Conservation (phyloP, 306 rosid genomes). For the Trifolium pratense region DNA sequence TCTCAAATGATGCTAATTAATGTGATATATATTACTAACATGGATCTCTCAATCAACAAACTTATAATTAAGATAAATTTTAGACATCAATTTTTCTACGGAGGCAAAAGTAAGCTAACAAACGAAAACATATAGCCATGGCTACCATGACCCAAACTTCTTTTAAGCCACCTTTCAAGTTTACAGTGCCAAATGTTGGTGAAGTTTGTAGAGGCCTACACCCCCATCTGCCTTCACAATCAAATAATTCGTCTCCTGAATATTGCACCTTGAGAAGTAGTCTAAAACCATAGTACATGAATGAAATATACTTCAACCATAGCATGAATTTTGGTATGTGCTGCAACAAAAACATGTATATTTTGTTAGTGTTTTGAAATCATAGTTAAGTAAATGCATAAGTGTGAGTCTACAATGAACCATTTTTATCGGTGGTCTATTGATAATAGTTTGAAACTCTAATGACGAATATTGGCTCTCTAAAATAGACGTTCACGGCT, state of each 20-base stretch:
- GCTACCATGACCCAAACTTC: slow-evolving; percentile 81
- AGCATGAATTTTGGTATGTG: slow-evolving; percentile 85
- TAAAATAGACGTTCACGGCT: no score
- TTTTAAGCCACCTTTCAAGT: slow-evolving; percentile 72
- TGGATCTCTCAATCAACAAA: slow-evolving; percentile 14
- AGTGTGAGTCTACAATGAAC: no score
- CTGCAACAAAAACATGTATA: slow-evolving; percentile 48
- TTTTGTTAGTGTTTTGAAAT: slow-evolving; percentile 4
- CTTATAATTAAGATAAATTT: slow-evolving; percentile 32
- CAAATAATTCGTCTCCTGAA: slow-evolving; percentile 77
- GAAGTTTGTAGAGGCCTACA: slow-evolving; percentile 79
- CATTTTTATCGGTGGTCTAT: no score
- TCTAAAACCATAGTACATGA: slow-evolving; percentile 89
- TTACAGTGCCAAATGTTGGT: slow-evolving; percentile 72
- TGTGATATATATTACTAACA: not conserved
- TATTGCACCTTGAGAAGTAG: slow-evolving; percentile 88
- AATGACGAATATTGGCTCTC: not conserved
- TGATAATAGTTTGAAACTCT: not conserved
- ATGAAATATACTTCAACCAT: slow-evolving; percentile 88
- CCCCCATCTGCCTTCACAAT: slow-evolving; percentile 73
- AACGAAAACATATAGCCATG: slow-evolving; percentile 72
- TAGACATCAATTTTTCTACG: slow-evolving; percentile 57
- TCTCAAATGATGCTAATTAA: slow-evolving; percentile 6
- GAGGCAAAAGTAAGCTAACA: slow-evolving; percentile 75
- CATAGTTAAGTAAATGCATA: no score